These are phyloP conservation scores for Salix caprea DNA, from an alignment of 345 rosid genomes.

Conservation along the genomic window DNA sequence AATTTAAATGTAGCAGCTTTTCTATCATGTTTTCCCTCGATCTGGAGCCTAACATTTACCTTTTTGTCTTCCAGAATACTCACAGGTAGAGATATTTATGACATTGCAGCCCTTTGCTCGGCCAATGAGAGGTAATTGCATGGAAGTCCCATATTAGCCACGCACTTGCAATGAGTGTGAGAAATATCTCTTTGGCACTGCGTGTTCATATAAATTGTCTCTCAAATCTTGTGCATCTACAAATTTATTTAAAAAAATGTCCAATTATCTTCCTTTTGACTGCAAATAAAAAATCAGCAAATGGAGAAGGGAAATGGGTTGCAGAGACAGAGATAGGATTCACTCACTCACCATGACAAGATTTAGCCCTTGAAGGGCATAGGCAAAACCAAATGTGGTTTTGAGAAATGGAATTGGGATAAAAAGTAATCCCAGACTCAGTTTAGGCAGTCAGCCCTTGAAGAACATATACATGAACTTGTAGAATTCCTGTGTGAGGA, in stretches of 20 bases:
- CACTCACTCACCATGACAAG: too few relatives aligned
- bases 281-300: background rate
- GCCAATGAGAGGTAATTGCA: constrained; percentile 58
- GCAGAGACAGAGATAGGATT: background rate
- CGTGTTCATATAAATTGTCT: background rate
- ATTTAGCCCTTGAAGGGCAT: too few relatives aligned
- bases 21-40: background rate
- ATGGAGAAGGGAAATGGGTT: background rate
- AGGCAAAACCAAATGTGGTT: too few relatives aligned
- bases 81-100: constrained; percentile 62
- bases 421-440: too few relatives aligned
- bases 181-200: background rate
- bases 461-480: too few relatives aligned
- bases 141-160: background rate
- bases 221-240: background rate
- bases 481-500: too few relatives aligned
- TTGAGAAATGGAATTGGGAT: too few relatives aligned
- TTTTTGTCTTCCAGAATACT: constrained; percentile 47
- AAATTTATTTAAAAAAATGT: background rate
- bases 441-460: too few relatives aligned
- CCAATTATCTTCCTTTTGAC: background rate
- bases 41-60: background rate
- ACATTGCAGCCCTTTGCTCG: constrained; percentile 84
- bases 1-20: background rate
- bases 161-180: background rate